Base-by-base conservation (phyloP, 2,329 filamentous ascomycete genomes). In the Xylariaceae sp. region DNA sequence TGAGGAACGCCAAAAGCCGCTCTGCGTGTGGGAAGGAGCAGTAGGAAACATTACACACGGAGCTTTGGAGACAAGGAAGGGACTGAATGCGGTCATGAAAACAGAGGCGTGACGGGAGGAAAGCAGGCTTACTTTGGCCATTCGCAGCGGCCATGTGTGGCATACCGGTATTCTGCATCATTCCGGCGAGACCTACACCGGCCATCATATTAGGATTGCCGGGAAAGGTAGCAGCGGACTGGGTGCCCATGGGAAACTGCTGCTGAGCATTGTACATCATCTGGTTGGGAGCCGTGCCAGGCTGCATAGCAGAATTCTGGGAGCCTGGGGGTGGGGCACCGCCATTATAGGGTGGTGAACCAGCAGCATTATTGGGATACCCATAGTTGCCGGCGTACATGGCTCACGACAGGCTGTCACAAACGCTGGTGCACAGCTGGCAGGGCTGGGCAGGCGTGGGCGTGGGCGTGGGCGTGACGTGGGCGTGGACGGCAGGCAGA, bases 161-260 rank as follows among this genome's bases (percentile, higher is more conserved):
- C 82, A 86, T 84, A 69, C 75, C 80, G 65, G 82, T 73, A 70
- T 80, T 85, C 74, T 83, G 84, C 84, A 87, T 87, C 83, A 87
- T 86, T 68, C 79, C 82, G 73, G 77, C 79, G 74, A 80, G 78
- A 36, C 79, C 80, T 62, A 73, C 73, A 63, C 75, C 78, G 46
- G 76, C 74, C 78, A 84, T 84, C 81, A 86, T 83, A 73, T 81
- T 83, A 49, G 79, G 78, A 63, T 76, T 79, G 44, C 78, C 78
- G 46, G 76, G 76, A 65, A 83, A 85, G 61, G 74, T 76, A 58
- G 63, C 62, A 50, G 63, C 65, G 36, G 69, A 62, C 69, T 84
- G 82, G 54, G 77, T 74, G 51, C 74, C 75, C 81, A 86, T 84
- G 66, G 79, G 75, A 65, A 81, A 85, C 74, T 83, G 82, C 74